Percentiles rank a stretch among this genome's conserved stretches.
These are phyloP conservation scores for Oidiodendron maius DNA, from an alignment of 495 filamentous ascomycete species.

Conservation along the genomic window DNA sequence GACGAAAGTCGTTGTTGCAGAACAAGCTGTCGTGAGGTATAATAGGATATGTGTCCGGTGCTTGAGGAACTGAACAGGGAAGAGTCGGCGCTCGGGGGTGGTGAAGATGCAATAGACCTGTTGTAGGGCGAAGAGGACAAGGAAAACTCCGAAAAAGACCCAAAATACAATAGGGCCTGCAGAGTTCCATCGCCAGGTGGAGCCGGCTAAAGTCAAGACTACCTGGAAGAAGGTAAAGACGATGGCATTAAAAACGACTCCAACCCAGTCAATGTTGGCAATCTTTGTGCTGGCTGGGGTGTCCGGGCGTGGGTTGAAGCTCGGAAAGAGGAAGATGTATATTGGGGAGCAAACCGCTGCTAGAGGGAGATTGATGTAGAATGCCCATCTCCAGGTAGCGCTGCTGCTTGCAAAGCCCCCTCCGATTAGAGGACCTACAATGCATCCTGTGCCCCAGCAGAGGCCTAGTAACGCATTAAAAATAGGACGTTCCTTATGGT, in stretches of 20 bases:
- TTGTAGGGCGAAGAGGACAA: slow-evolving; percentile 36
- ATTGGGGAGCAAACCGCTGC: neutral
- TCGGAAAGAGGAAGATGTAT: slow-evolving; percentile 6
- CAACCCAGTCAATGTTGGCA: slow-evolving; percentile 12
- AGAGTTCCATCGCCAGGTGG: slow-evolving; percentile 35
- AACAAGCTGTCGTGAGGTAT: too few relatives aligned
- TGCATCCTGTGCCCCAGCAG: slow-evolving; percentile 41
- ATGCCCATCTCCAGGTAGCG: slow-evolving; percentile 34
- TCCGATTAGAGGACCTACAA: slow-evolving; percentile 36
- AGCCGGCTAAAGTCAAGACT: slow-evolving; percentile 43
- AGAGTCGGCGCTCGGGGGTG: slow-evolving; percentile 35
- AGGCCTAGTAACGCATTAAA: slow-evolving; percentile 34
- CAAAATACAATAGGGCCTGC: slow-evolving; percentile 40
- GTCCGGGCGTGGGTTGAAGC: neutral
- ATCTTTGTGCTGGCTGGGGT: neutral
- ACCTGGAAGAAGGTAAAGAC: slow-evolving; percentile 28
- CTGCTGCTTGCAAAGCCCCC: slow-evolving; percentile 28
- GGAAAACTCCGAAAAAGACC: slow-evolving; percentile 36
- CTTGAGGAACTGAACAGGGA: slow-evolving; percentile 43
- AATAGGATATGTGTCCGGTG: too few relatives aligned
- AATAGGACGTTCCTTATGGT: slow-evolving; percentile 28
- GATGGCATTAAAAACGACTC: slow-evolving; percentile 29
- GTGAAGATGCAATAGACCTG: slow-evolving; percentile 45
- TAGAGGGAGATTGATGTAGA: slow-evolving; percentile 11
- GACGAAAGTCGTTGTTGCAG: too few relatives aligned